Evolutionary conservation across 495 filamentous ascomycete species (phyloP).

Genomic region (Talaromyces borbonicus): DNA sequence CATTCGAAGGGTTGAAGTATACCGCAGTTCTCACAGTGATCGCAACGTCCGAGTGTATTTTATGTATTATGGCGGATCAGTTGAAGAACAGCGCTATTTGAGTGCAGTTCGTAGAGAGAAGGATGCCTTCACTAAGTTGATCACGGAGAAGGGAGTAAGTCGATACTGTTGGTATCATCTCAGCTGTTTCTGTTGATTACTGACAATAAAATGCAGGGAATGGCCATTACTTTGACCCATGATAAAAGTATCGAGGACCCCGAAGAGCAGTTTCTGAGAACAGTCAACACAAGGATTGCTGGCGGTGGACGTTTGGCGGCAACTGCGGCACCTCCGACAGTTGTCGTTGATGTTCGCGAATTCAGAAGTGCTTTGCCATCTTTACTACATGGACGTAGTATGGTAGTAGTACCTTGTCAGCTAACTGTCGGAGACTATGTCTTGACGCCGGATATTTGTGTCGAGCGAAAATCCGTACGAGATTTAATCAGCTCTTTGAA

Average conservation of each 20-base stretch:
- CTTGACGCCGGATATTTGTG: conserved; percentile 76
- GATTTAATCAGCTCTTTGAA: conserved; percentile 87
- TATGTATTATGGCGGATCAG: conserved; percentile 87
- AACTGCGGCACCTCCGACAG: conserved; percentile 81
- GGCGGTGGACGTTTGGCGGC: conserved; percentile 83
- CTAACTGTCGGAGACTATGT: conserved; percentile 97
- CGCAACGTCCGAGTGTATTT: conserved; percentile 89
- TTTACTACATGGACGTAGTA: conserved; percentile 75
- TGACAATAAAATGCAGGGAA: conserved; percentile 41
- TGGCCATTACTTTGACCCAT: conserved; percentile 75
- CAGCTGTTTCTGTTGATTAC: conserved; percentile 9
- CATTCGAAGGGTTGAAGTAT: conserved; percentile 89
- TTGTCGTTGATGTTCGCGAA: conserved; percentile 92
- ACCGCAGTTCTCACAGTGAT: conserved; percentile 85
- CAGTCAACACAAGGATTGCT: conserved; percentile 92
- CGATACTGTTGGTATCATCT: neutral
- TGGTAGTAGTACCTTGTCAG: conserved; percentile 84
- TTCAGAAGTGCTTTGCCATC: conserved; percentile 90
- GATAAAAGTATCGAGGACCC: conserved; percentile 71
- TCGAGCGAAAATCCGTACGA: conserved; percentile 87
- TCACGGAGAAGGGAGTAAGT: conserved; percentile 73
- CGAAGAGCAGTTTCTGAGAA: conserved; percentile 87
- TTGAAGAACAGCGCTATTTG: conserved; percentile 93
- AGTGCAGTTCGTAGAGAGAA: conserved; percentile 85
- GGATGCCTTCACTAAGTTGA: conserved; percentile 86